Base-by-base conservation (phyloP, 176 grass and related monocot genomes). In the Melocanna baccifera region DNA sequence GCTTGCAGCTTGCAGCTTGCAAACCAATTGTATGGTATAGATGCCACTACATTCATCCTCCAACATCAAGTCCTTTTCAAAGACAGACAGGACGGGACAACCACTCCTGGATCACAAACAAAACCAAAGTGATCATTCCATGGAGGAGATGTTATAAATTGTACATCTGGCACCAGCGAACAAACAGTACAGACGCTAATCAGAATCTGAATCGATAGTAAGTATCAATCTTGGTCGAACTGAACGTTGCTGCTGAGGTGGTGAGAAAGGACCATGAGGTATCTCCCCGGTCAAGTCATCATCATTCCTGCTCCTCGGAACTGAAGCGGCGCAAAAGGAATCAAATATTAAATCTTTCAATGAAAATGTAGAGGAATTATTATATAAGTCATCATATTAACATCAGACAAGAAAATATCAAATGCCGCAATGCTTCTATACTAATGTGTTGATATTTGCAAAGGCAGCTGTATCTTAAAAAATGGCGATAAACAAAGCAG, bases 201-300 rank as follows among this genome's bases (percentile, higher is more conserved):
- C 94, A 83, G 86, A 91, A 75, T 93, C 94, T 20, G 84, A 91
- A 25, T 89, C 89, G 6, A 94, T 79, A 3, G 65, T 75, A 32
- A 86, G 10, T 74, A 92, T 15, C 46, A 83, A 28, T 82, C 77
- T 88, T 13, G 50, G 81, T 45, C 88, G 81, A 84, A 90, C 84
- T 79, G 91, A 91, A 69, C 86, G 75, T 12, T 26, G 59, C 55
- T 85, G 76, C 14, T 50, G 64, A 46, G 41, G 36, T 20, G 68
- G 30, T 45, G 76, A 86, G 42, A 52, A 86, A 82, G 86, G 57
- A 52, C 50, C 79, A 55, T 50, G 64, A 46, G 41, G 53, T 20
- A 13, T 64, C 52, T 73, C 71, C 67, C 64, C 55, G 7, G 32
- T 36, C 46, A 69, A 47, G 36, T 53, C 82, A 40, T 73, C 71